phyloP scores from a whole-genome alignment of 2,329 filamentous ascomycete species.

The Metarhizium humberi region DNA sequence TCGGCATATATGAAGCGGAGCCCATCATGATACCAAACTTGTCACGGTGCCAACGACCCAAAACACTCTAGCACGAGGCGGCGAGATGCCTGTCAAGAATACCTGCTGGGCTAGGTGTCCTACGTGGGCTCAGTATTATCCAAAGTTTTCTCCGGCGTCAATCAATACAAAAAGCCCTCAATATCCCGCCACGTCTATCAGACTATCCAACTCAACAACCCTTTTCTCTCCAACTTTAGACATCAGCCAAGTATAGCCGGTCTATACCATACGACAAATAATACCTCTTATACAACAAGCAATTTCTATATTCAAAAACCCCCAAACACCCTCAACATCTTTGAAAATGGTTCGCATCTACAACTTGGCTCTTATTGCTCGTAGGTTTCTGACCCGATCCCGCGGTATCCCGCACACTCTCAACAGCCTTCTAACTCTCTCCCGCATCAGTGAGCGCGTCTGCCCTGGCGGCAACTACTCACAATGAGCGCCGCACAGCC shows the following conservation, averaged over 20 bases:
- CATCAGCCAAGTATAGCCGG: slow-evolving; percentile 2
- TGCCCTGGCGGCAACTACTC: slow-evolving; percentile 3
- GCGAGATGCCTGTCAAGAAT: not conserved
- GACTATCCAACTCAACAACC: not conserved
- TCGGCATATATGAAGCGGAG: not conserved
- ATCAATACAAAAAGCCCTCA: too few relatives aligned
- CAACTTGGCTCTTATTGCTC: slow-evolving; percentile 4
- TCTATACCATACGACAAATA: not conserved
- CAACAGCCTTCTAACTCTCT: not conserved
- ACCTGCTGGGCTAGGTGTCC: not conserved
- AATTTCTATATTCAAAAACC: not conserved
- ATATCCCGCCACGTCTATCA: too few relatives aligned
- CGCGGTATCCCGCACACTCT: not conserved
- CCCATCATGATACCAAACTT: slow-evolving; percentile 3
- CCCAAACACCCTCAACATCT: not conserved
- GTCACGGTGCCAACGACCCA: not conserved
- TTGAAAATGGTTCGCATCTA: slow-evolving; percentile 6
- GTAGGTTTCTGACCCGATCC: not conserved
- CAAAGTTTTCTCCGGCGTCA: not conserved
- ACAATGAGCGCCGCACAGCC: not conserved
- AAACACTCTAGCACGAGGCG: not conserved
- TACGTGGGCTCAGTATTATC: too few relatives aligned
- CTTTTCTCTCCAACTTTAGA: not conserved
- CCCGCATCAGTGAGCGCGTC: slow-evolving; percentile 2
- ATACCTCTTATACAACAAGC: not conserved